phyloP scores from a whole-genome alignment of 148 eudicot genomes.

The Vaccinium myrtillus region DNA sequence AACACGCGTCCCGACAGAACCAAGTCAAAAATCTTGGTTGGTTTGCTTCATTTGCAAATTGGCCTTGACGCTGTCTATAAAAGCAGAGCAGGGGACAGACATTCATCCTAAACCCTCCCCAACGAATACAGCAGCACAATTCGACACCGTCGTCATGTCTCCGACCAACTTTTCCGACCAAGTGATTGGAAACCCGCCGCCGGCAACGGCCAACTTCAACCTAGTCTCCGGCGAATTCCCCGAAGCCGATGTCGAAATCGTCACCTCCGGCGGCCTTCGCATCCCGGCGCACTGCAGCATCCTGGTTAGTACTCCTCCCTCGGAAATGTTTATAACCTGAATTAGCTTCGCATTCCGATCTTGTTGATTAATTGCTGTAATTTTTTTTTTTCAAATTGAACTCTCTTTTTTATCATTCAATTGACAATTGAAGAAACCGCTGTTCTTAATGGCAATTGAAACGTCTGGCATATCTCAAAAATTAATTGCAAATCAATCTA shows the following conservation, averaged over 20 bases:
- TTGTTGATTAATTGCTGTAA: not conserved
- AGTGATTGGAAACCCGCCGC: not conserved
- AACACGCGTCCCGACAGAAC: not conserved
- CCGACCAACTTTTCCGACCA: conserved; percentile 11
- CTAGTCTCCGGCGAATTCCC: conserved; percentile 29
- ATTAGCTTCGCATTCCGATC: not conserved
- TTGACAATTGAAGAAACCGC: not conserved
- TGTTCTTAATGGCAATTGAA: not conserved
- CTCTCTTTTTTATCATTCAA: not conserved
- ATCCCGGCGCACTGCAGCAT: conserved; percentile 68
- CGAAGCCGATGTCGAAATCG: conserved; percentile 35
- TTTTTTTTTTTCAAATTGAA: too few species aligned
- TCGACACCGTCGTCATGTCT: conserved; percentile 16
- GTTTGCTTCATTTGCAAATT: not conserved
- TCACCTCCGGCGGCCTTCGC: conserved; percentile 59
- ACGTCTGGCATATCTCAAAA: too few species aligned
- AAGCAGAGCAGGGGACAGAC: not conserved
- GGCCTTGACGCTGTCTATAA: not conserved
- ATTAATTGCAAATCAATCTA: too few species aligned
- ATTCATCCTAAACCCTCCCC: too few species aligned
- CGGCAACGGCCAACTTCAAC: conserved; percentile 17
- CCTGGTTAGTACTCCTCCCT: conserved; percentile 39
- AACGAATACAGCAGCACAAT: not conserved
- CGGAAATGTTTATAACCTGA: not conserved
- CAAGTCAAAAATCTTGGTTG: not conserved